A percentile compares a stretch with the other conserved stretches of the same genome.
Evolutionary conservation across 2,329 filamentous ascomycete genomes (phyloP).

Genomic region (Knufia fluminis): DNA sequence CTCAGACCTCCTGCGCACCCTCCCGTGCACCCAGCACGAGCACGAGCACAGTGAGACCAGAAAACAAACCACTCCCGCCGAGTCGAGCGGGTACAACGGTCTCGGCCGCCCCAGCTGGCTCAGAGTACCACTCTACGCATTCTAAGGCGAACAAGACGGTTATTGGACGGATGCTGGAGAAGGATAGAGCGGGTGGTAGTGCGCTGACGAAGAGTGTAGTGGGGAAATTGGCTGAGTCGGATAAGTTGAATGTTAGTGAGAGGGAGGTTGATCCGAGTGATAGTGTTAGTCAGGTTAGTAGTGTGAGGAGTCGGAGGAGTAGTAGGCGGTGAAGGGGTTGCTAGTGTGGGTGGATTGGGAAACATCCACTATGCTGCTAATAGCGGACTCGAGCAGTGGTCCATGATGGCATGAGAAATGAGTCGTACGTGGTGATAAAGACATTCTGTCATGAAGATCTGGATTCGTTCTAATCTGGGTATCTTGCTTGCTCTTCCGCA

Average conservation of each 20-base stretch:
- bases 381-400: neutral
- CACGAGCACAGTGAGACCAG: neutral
- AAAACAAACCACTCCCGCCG: slow-evolving; percentile 17
- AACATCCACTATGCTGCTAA: neutral
- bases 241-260: slow-evolving; percentile 14
- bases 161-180: slow-evolving; percentile 16
- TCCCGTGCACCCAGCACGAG: neutral
- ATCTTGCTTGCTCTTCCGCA: no score
- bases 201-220: slow-evolving; percentile 15
- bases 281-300: slow-evolving; percentile 22
- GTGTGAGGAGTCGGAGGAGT: slow-evolving; percentile 8
- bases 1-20: neutral
- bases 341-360: neutral
- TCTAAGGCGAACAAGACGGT: slow-evolving; percentile 13
- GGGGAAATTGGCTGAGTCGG: slow-evolving; percentile 19
- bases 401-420: neutral
- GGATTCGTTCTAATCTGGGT: neutral
- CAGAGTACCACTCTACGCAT: slow-evolving; percentile 7
- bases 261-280: slow-evolving; percentile 21
- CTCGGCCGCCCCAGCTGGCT: no score
- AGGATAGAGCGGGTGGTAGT: slow-evolving; percentile 6
- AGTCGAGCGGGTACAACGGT: slow-evolving; percentile 21
- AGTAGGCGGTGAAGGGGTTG: neutral
- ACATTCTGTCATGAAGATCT: no score
- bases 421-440: no score